phyloP scores from a whole-genome alignment of 2,329 filamentous ascomycete species.

The Alternaria sp. region DNA sequence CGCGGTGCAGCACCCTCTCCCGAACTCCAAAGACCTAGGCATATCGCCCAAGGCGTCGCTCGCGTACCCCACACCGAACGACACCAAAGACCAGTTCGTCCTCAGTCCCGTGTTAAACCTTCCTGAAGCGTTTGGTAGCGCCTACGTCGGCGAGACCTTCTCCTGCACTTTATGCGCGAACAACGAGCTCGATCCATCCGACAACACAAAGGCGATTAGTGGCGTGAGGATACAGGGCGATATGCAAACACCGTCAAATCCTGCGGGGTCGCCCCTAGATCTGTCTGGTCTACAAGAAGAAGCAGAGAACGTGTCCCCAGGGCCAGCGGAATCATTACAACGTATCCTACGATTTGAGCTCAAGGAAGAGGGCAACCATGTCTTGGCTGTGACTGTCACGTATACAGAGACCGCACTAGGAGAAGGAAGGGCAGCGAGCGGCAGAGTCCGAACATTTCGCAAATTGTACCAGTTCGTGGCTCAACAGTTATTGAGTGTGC shows the following conservation, averaged over 20 bases:
- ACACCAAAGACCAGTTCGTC: conserved; percentile 60
- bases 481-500: conserved; percentile 85
- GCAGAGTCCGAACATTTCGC: conserved; percentile 81
- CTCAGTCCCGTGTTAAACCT: conserved; percentile 74
- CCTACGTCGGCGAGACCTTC: conserved; percentile 95
- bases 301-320: conserved; percentile 49
- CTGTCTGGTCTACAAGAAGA: conserved; percentile 55
- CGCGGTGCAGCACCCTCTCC: conserved; percentile 70
- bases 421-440: conserved; percentile 56
- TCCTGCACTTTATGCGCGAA: conserved; percentile 95
- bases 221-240: conserved; percentile 86
- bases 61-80: conserved; percentile 66
- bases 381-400: conserved; percentile 89
- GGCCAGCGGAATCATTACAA: conserved; percentile 73
- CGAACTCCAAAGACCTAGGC: conserved; percentile 59
- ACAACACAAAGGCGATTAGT: conserved; percentile 62
- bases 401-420: conserved; percentile 84
- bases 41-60: conserved; percentile 67
- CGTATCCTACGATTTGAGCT: conserved; percentile 84
- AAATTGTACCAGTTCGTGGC: conserved; percentile 98
- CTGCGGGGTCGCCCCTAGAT: conserved; percentile 65
- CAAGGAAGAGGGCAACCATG: conserved; percentile 92
- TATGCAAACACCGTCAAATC: conserved; percentile 89
- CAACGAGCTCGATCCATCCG: conserved; percentile 68
- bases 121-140: conserved; percentile 88